Base-by-base conservation (phyloP, 306 rosid genomes). In the Castanospermum australe region DNA sequence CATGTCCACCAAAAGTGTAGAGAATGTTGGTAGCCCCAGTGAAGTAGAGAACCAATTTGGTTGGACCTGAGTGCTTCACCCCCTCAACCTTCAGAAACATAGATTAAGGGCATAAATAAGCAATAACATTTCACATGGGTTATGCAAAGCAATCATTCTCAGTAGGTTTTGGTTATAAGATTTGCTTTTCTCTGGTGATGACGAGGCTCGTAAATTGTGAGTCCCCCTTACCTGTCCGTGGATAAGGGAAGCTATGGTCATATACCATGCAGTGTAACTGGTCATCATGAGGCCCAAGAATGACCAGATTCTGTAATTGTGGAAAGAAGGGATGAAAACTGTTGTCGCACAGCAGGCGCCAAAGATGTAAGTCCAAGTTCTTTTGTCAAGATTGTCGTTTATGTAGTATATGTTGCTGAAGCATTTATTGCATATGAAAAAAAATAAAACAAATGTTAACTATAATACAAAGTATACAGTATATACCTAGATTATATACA, bases 331-430 rank as follows among this genome's bases (percentile, higher is more conserved):
- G 52, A 94, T 86, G 88, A 94, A 94, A 15, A 94, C 98, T 70
- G 98, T 94, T 72, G 98, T 94, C 12, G 98, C 99, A 73, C 99
- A 94, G 78, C 99, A 94, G 38, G 98, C 99, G 17, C 99, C 98
- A 90, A 94, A 94, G 61, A 94, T 91, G 62, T 91, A 94, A 10
- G 99, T 94, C 99, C 99, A 94, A 78, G 97, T 94, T 83, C 99
- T 94, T 92, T 94, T 94, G 95, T 94, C 99, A 71, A 94, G 88
- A 79, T 91, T 93, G 92, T 94, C 99, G 91, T 94, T 94, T 92
- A 94, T 77, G 83, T 94, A 92, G 85, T 94, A 94, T 81, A 94
- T 94, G 74, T 92, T 94, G 81, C 97, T 94, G 95, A 60, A 71
- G 28, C 66, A 56, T 52, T 63, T 74, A 57, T 65, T 47, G 11